These are phyloP conservation scores for Kondoa malvinella DNA, from an alignment of 768 basidiomycete species.

Conservation along the genomic window DNA sequence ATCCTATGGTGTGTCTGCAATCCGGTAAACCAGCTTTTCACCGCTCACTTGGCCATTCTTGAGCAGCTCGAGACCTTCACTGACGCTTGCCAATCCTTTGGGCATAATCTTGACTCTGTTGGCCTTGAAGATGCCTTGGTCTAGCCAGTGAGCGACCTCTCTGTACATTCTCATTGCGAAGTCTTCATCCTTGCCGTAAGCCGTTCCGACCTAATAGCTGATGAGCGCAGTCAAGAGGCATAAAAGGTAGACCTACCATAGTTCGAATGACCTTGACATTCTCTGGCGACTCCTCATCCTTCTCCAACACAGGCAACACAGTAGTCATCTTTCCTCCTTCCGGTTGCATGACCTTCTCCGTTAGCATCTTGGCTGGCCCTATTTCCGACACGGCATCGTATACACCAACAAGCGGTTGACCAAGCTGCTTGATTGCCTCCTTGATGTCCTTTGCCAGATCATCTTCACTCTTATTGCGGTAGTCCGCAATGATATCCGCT, in stretches of 20 bases:
- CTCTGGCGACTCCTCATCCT: not conserved
- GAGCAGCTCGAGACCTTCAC: slow-evolving; percentile 24
- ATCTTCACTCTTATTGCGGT: slow-evolving; percentile 17
- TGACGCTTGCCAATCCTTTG: slow-evolving; percentile 23
- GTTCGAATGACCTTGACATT: slow-evolving; percentile 15
- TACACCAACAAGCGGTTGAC: slow-evolving; percentile 17
- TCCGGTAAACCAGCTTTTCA: slow-evolving; percentile 26
- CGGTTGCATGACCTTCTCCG: slow-evolving; percentile 6
- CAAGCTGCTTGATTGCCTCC: not conserved
- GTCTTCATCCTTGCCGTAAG: slow-evolving; percentile 19
- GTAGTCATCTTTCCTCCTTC: slow-evolving; percentile 18
- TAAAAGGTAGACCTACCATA: too few relatives aligned
- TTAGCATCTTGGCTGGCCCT: slow-evolving; percentile 11
- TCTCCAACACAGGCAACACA: slow-evolving; percentile 14
- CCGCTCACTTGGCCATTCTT: slow-evolving; percentile 22
- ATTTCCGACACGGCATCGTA: slow-evolving; percentile 20
- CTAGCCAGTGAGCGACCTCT: slow-evolving; percentile 20
- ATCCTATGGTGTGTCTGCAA: slow-evolving; percentile 20
- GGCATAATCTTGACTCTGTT: slow-evolving; percentile 23
- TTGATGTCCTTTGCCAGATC: slow-evolving; percentile 17
- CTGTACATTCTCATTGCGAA: slow-evolving; percentile 23
- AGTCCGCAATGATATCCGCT: slow-evolving; percentile 25
- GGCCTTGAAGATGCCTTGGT: slow-evolving; percentile 20
- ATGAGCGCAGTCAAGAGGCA: too few relatives aligned
- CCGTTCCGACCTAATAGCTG: too few relatives aligned